phyloP scores from a whole-genome alignment of 2,329 filamentous ascomycete species.

The Fusarium pseudoanthophilum region DNA sequence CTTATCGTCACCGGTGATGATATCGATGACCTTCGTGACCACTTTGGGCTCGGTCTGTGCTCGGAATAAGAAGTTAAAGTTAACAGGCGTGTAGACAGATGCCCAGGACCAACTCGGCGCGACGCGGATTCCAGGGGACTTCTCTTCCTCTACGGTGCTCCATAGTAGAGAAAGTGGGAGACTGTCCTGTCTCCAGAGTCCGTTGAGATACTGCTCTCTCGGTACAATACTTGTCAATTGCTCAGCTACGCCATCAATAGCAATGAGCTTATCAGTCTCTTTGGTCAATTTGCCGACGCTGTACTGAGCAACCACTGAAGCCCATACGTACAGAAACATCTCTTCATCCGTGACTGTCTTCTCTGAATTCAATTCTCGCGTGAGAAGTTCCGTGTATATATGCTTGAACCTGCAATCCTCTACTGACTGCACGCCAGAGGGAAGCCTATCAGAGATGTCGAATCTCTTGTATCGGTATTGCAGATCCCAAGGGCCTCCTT shows the following conservation, averaged over 20 bases:
- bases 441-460: neutral
- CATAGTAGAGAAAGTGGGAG: neutral
- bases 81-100: neutral
- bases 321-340: slow-evolving; percentile 14
- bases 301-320: slow-evolving; percentile 6
- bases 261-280: neutral
- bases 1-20: neutral
- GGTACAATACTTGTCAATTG: neutral
- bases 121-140: neutral
- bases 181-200: neutral
- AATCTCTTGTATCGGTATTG: neutral
- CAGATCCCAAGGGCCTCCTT: neutral
- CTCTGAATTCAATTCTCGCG: neutral
- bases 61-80: neutral
- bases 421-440: neutral
- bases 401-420: slow-evolving; percentile 5
- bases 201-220: neutral
- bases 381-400: neutral
- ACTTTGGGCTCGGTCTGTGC: neutral
- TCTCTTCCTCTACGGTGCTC: neutral
- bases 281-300: neutral
- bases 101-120: slow-evolving; percentile 15
- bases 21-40: neutral
- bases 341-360: neutral
- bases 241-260: slow-evolving; percentile 1